These are phyloP conservation scores for Podila epicladia DNA, from an alignment of 192 early-diverging fungal species.

Conservation along the genomic window DNA sequence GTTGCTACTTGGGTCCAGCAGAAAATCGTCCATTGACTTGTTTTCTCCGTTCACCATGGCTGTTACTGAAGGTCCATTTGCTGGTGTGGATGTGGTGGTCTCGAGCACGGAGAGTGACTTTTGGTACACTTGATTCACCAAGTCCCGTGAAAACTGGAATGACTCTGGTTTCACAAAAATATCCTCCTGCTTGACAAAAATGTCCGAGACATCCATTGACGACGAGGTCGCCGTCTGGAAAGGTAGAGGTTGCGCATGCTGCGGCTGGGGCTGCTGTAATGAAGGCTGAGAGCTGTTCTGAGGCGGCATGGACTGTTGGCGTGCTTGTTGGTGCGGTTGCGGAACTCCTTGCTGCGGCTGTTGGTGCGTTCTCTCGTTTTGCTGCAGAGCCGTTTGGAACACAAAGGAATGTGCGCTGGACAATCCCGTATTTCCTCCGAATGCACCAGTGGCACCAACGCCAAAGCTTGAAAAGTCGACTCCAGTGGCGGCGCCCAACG, in stretches of 20 bases:
- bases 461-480: slow-evolving; percentile 50
- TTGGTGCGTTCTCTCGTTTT: slow-evolving; percentile 18
- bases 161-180: slow-evolving; percentile 38
- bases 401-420: slow-evolving; percentile 13
- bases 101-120: slow-evolving; percentile 45
- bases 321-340: slow-evolving; percentile 4
- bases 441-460: slow-evolving; percentile 35
- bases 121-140: slow-evolving; percentile 52
- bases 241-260: not conserved
- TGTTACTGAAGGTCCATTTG: not conserved
- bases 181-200: slow-evolving; percentile 34
- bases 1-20: not conserved
- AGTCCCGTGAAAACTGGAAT: slow-evolving; percentile 43
- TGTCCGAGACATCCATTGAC: slow-evolving; percentile 11
- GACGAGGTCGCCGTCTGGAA: not conserved
- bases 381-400: slow-evolving; percentile 28
- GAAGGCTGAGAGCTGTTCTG: not conserved
- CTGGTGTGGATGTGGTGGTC: not conserved
- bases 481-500: slow-evolving; percentile 17
- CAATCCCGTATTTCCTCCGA: slow-evolving; percentile 16
- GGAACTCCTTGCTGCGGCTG: slow-evolving; percentile 10
- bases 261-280: slow-evolving; percentile 3
- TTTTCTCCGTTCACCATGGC: not conserved
- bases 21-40: slow-evolving; percentile 1
- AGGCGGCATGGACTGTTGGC: not conserved